Base-by-base conservation (phyloP, 78 protist genomes). In the Pelomyxa schiedti region DNA sequence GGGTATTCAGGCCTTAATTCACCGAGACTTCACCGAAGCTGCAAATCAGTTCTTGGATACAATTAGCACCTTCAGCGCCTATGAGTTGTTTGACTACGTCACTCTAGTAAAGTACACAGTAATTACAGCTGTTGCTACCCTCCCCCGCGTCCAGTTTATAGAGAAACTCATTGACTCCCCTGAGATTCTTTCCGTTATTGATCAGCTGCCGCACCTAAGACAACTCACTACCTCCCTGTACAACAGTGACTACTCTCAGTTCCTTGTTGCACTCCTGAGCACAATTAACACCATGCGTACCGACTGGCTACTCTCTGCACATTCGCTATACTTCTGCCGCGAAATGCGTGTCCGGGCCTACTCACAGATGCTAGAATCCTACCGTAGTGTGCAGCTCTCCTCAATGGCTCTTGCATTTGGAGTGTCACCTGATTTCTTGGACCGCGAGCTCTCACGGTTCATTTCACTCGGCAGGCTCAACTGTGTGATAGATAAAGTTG, bases 401-500 rank as follows among this genome's bases (percentile, higher is more conserved):
- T 75, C 86, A 41, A 95, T 95, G 95, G 88, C 97, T 0, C 29
- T 36, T 24, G 37, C 89, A 28, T 96, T 96, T 41, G 95, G 97
- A 29, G 91, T 96, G 30, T 35, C 88, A 3, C 42, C 42, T 6
- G 88, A 66, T 65, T 90, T 92, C 41, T 58, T 94, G 0, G 97
- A 93, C 75, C 24, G 37, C 29, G 96, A 93, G 78, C 78, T 96
- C 37, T 66, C 92, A 30, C 85, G 90, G 39, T 88, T 92, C 79
- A 87, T 94, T 52, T 73, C 97, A 2, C 64, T 88, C 2, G 95
- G 93, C 0, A 82, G 96, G 7, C 71, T 96, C 28, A 39, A 77
- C 74, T 82, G 94, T 80, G 88, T 87, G 87, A 90, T 96, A 69
- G 97, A 96, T 88, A 86, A 84, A 74, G 96, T 88, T 9, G 82